phyloP scores from a whole-genome alignment of 2,329 filamentous ascomycete genomes.

The Setomelanomma holmii region DNA sequence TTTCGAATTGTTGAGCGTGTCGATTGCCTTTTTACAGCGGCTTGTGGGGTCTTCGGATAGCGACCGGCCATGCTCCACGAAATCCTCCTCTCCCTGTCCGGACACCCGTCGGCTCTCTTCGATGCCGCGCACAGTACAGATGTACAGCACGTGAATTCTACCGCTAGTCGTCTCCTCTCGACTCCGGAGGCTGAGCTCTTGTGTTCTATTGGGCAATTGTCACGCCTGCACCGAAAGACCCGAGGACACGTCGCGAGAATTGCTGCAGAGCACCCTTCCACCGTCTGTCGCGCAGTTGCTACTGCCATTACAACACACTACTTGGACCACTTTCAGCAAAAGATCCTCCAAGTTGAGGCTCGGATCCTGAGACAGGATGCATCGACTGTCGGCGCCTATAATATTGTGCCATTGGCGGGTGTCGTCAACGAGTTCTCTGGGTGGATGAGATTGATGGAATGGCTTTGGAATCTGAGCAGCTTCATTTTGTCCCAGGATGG shows the following conservation, averaged over 20 bases:
- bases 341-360: constrained; percentile 84
- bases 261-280: constrained; percentile 74
- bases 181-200: constrained; percentile 85
- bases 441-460: constrained; percentile 85
- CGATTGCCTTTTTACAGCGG: constrained; percentile 39
- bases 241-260: constrained; percentile 72
- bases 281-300: constrained; percentile 86
- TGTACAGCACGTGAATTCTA: constrained; percentile 46
- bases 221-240: constrained; percentile 77
- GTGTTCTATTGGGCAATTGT: constrained; percentile 76
- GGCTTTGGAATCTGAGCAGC: constrained; percentile 77
- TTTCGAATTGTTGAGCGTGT: constrained; percentile 45
- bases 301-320: constrained; percentile 77
- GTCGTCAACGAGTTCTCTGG: constrained; percentile 84
- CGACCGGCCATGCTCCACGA: constrained; percentile 84
- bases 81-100: constrained; percentile 94
- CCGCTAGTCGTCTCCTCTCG: constrained; percentile 62
- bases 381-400: constrained; percentile 84
- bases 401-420: constrained; percentile 88
- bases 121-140: constrained; percentile 58
- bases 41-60: constrained; percentile 19
- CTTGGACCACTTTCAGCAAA: constrained; percentile 79
- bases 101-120: constrained; percentile 89
- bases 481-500: constrained; percentile 65
- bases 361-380: constrained; percentile 79